Evolutionary conservation across 2,329 filamentous ascomycete species (phyloP).

Genomic region (Sporothrix protearum): DNA sequence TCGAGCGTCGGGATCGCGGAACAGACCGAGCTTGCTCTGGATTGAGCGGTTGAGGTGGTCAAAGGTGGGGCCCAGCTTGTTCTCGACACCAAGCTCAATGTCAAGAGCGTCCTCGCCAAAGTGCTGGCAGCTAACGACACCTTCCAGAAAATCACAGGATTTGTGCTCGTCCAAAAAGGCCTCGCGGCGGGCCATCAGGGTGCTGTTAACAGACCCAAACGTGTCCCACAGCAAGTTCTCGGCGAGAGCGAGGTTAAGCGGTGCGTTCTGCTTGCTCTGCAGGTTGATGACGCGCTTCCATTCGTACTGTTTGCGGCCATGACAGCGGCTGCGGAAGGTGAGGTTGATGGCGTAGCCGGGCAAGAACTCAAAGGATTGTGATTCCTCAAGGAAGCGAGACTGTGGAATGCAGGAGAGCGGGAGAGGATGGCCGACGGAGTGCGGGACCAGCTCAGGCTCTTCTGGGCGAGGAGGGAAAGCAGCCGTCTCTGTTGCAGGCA

Average conservation of each 20-base stretch:
- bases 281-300: slow-evolving; percentile 44
- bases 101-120: slow-evolving; percentile 45
- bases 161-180: slow-evolving; percentile 42
- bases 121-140: slow-evolving; percentile 40
- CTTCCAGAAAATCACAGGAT: slow-evolving; percentile 38
- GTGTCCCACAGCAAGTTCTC: slow-evolving; percentile 49
- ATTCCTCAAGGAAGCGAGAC: slow-evolving; percentile 43
- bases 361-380: slow-evolving; percentile 45
- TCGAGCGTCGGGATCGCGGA: slow-evolving; percentile 41
- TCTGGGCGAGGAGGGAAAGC: slow-evolving; percentile 20
- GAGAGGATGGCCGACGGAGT: slow-evolving; percentile 43
- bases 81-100: slow-evolving; percentile 46
- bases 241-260: slow-evolving; percentile 45
- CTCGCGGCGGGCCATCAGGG: slow-evolving; percentile 41
- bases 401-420: slow-evolving; percentile 47
- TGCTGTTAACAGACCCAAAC: slow-evolving; percentile 42
- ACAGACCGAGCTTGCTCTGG: slow-evolving; percentile 45
- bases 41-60: slow-evolving; percentile 44
- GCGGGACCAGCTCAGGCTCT: slow-evolving; percentile 39
- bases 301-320: slow-evolving; percentile 35
- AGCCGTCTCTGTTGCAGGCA: slow-evolving; percentile 36
- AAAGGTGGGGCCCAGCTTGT: slow-evolving; percentile 50
- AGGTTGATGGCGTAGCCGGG: slow-evolving; percentile 51
- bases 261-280: slow-evolving; percentile 47
- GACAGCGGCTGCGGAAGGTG: slow-evolving; percentile 43